Conservation (phyloP, 2,329 filamentous ascomycete species). For the Fonsecaea multimorphosa region DNA sequence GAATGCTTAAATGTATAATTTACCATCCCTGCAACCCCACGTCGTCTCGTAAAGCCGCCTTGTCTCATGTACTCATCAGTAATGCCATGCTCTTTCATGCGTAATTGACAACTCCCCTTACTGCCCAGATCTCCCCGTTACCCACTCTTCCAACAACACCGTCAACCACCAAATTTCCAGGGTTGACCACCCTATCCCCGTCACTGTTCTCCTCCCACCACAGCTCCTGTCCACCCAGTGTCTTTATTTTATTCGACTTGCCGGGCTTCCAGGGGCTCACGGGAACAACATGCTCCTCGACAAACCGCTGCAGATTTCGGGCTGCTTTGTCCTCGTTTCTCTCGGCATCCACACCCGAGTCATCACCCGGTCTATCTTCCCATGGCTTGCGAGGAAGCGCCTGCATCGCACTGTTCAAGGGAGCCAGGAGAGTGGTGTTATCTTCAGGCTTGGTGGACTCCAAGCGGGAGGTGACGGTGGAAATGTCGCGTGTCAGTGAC, state of each 20-base stretch:
- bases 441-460: conserved; percentile 60
- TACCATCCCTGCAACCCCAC: not conserved
- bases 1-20: conserved; percentile 7
- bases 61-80: not conserved
- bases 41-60: not conserved
- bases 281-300: conserved; percentile 82
- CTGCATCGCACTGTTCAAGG: conserved; percentile 81
- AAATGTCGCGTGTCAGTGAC: conserved; percentile 76
- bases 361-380: conserved; percentile 57
- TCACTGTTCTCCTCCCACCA: conserved; percentile 79
- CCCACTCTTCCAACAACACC: conserved; percentile 75
- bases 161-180: conserved; percentile 77
- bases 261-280: conserved; percentile 75
- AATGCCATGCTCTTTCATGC: conserved; percentile 28
- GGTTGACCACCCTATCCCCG: conserved; percentile 68
- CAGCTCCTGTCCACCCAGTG: conserved; percentile 71
- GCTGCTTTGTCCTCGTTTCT: conserved; percentile 74
- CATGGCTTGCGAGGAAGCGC: conserved; percentile 82
- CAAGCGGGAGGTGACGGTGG: conserved; percentile 70
- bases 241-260: conserved; percentile 67
- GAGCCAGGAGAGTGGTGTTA: conserved; percentile 86
- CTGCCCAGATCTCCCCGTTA: conserved; percentile 88
- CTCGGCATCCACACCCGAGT: conserved; percentile 56
- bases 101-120: conserved; percentile 67
- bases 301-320: conserved; percentile 77